phyloP scores from a whole-genome alignment of 352 stramenopile genomes.

The Globisporangium recalcitrans region DNA sequence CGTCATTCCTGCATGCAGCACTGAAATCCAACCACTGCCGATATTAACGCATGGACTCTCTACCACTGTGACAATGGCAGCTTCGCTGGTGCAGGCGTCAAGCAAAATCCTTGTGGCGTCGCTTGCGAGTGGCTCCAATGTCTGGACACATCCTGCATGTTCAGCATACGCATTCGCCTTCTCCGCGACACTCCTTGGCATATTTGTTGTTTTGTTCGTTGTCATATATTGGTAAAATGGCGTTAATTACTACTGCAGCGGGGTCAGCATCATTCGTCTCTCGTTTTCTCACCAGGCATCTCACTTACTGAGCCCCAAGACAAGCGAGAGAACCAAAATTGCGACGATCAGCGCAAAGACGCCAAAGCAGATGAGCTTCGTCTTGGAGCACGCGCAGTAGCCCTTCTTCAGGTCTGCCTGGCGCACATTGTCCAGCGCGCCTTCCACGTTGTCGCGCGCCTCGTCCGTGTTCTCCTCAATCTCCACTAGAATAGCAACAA shows the following conservation, averaged over 20 bases:
- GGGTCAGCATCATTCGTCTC: not conserved
- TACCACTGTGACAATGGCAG: too few relatives aligned
- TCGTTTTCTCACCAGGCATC: not conserved
- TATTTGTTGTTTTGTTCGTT: not conserved
- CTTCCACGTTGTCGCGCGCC: constrained; percentile 44
- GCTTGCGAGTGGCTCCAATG: too few relatives aligned
- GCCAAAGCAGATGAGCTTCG: constrained; percentile 52
- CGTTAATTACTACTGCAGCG: not conserved
- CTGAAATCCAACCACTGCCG: too few relatives aligned
- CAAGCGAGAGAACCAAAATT: constrained; percentile 41
- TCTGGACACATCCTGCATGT: too few relatives aligned
- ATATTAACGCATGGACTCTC: too few relatives aligned
- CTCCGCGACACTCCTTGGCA: too few relatives aligned
- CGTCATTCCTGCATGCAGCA: too few relatives aligned
- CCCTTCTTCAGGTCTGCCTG: constrained; percentile 42
- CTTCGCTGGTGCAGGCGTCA: too few relatives aligned
- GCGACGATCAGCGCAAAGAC: constrained; percentile 44
- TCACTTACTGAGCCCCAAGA: constrained; percentile 31
- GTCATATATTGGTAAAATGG: not conserved
- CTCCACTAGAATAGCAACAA: constrained; percentile 28
- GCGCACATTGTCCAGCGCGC: constrained; percentile 47
- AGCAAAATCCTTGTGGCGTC: too few relatives aligned
- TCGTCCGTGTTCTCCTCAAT: constrained; percentile 52
- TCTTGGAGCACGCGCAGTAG: constrained; percentile 57
- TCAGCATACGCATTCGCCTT: too few relatives aligned